Evolutionary conservation across 2,329 filamentous ascomycete species (phyloP).

Genomic region (Aspergillus piperis): DNA sequence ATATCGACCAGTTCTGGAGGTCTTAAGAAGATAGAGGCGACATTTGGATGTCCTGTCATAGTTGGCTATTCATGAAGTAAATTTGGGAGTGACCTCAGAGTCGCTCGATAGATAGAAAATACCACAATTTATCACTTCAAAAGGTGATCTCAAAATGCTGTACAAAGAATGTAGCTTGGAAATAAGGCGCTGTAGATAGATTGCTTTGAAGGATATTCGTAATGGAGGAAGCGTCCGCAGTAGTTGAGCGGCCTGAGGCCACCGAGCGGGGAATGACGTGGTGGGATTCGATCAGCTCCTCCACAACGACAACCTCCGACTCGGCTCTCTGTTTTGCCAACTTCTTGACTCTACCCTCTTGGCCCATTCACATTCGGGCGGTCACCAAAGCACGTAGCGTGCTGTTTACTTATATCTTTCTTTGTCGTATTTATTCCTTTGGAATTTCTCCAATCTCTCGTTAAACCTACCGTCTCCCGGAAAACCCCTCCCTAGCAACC

Average conservation of each 20-base stretch:
- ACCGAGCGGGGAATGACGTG: conserved; percentile 37
- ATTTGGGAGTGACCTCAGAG: background rate
- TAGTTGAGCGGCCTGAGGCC: background rate
- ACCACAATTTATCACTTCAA: background rate
- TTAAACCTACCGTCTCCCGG: background rate
- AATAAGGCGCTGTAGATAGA: background rate
- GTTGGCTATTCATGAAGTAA: background rate
- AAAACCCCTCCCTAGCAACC: conserved; percentile 3
- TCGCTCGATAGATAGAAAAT: conserved; percentile 1
- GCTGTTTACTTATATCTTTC: background rate
- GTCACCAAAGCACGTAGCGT: background rate
- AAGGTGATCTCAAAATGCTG: too few species aligned
- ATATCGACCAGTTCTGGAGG: background rate
- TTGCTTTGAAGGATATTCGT: background rate
- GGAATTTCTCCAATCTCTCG: background rate
- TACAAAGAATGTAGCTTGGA: background rate
- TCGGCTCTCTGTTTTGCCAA: conserved; percentile 5
- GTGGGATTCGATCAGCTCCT: conserved; percentile 14
- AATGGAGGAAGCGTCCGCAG: too few species aligned
- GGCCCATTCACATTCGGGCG: background rate
- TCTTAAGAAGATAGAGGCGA: background rate
- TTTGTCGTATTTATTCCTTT: background rate
- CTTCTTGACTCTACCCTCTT: background rate
- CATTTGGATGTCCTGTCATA: background rate
- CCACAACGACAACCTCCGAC: background rate